Evolutionary conservation across 345 rosid species (phyloP), one percentile per base, ranked within the genome.

Genomic region (Odontarrhena argentea): DNA sequence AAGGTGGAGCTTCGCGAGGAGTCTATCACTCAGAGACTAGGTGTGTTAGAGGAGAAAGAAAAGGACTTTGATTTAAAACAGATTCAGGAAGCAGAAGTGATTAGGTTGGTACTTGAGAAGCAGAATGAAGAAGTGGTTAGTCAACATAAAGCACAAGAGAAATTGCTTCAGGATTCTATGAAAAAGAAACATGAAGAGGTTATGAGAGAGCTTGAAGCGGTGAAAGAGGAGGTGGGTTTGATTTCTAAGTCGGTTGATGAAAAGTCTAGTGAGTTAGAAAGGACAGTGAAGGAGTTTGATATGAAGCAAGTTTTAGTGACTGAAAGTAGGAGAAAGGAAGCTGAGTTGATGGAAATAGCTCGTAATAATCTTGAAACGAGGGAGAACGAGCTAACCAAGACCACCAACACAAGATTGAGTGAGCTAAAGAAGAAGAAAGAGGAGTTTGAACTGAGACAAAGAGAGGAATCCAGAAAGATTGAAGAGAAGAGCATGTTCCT

Each of bases 351-450:
- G 42, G 43, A 6, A 61, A 32, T n/a, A 14, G 28, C 65, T 15
- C 53, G 3, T 60, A 60, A 15, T 30, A 41, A 60, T 15, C 59
- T 64, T 64, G 38, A 44, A 44, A 46, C 15, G 28, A 69, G 46
- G 51, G n/a, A 69, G 60, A 42, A 60, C 6, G 60, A 60, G 44
- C 24, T 60, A 12, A 41, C 25, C 11, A 53, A 60, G 11, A 14
- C 59, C 11, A 15, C 50, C 4, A n/a, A 24, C 1, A 37, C 42
- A 53, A 69, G 32, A 40, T 9, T n/a, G 1, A 52, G 0, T 34
- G 67, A 41, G 30, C 25, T 69, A 15, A 24, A 60, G 74, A 52
- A 52, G 68, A 70, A 46, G 30, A 55, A 61, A 22, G 61, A 51
- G 1, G 1, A 11, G 12, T 69, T 51, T 32, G 26, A 15, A 10